Base-by-base conservation (phyloP, 495 filamentous ascomycete species). In the Tuber microsphaerosporum region DNA sequence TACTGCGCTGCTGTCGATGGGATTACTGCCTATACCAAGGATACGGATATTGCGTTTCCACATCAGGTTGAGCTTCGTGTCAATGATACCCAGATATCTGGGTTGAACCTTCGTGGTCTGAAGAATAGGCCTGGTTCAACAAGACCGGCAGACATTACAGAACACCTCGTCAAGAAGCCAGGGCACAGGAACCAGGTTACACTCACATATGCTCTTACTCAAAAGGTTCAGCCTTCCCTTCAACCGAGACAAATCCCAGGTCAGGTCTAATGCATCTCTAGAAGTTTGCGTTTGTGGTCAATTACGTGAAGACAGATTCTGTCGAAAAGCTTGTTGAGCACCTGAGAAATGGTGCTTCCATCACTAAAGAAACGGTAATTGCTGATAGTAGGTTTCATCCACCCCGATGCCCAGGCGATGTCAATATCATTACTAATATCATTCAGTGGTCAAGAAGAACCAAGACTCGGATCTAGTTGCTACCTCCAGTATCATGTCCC, bases 71-170 rank as follows among this genome's bases (percentile, higher is more conserved):
- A 97, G 83, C 86, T 99, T 69, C 94, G 94, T 82, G 90, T 96
- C 51, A 98, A 98, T 80, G 88, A 90, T 39, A 92, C 96, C 71
- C 87, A 97, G 75, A 75, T 83, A 17, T 72, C 78, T 69, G 96
- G 95, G 81, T 89, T 91, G 19, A 98, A 97, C 81, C 87, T 95
- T 71, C 91, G 94, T 75, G 95, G 95, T 4, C 84, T 99, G 72
- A 99, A 99, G 83, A 97, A 97, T 83, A 94, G 94, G 81, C 92
- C 95, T 14, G 95, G 95, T 39, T 94, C 95, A 43, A 97, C 95
- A 44, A 89, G 92, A 73, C 95, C 95, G 10, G 94, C 92, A 26
- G 95, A 99, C 84, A 91, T 99, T 68, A 98, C 95, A 20, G 86
- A 86, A 75, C 87, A 89, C 76, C 84, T 97, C 34, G 91, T 91